Conservation (phyloP, 495 filamentous ascomycete species). For the Penicillium samsonianum region DNA sequence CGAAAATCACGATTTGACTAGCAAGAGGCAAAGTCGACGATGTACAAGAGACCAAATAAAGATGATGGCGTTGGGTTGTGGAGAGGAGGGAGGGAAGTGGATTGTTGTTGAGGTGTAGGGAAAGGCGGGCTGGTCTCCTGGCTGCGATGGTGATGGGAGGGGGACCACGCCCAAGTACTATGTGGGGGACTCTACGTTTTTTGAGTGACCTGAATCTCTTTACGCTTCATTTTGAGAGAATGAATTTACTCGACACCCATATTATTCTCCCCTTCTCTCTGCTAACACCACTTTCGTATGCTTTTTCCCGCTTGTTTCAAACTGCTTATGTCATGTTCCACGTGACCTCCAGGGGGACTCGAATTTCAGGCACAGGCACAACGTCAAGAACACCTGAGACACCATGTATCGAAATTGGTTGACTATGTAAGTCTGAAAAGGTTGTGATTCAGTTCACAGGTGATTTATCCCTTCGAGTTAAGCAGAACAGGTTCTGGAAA, state of each 20-base stretch:
- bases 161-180: constrained; percentile 9
- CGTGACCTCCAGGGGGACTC: constrained; percentile 15
- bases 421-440: too few relatives aligned
- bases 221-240: background rate
- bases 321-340: constrained; percentile 28
- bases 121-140: constrained; percentile 36
- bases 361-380: constrained; percentile 6
- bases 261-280: background rate
- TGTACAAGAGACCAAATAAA: constrained; percentile 9
- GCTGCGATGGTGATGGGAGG: constrained; percentile 33
- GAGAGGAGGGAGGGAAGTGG: constrained; percentile 18
- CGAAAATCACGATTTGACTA: constrained; percentile 4
- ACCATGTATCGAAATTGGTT: background rate
- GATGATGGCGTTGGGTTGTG: constrained; percentile 14
- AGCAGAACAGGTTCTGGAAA: background rate
- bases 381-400: background rate
- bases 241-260: constrained; percentile 8
- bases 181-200: background rate
- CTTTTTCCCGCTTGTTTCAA: constrained; percentile 28
- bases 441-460: background rate
- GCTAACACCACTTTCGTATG: constrained; percentile 17
- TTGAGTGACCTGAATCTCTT: background rate
- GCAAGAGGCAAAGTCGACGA: constrained; percentile 1
- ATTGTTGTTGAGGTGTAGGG: constrained; percentile 31
- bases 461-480: background rate